phyloP scores from a whole-genome alignment of 148 eudicot genomes.

The Chenopodium formosanum region DNA sequence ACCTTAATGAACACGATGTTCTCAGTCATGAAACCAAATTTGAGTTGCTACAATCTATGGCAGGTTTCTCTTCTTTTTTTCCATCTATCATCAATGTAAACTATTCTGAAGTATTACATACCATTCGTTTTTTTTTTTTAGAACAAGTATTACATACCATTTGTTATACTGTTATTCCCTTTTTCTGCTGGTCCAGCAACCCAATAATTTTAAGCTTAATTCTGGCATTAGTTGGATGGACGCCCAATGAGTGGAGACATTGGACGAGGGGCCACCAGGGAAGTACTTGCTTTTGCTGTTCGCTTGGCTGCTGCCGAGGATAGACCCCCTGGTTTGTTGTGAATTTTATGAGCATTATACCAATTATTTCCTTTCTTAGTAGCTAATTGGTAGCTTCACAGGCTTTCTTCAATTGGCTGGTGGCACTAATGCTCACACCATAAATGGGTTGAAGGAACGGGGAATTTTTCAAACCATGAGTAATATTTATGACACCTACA shows the following conservation, averaged over 20 bases:
- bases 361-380: not conserved
- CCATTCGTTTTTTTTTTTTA: not conserved
- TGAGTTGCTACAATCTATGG: slow-evolving; percentile 75
- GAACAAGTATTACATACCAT: no score
- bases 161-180: not conserved
- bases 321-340: slow-evolving; percentile 67
- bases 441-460: slow-evolving; percentile 57
- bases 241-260: slow-evolving; percentile 99
- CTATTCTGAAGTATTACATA: not conserved
- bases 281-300: slow-evolving; percentile 67
- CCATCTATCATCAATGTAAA: not conserved
- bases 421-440: slow-evolving; percentile 94
- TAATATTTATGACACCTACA: slow-evolving; percentile 18
- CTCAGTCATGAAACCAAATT: slow-evolving; percentile 58
- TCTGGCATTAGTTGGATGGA: slow-evolving; percentile 71
- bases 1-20: slow-evolving; percentile 59
- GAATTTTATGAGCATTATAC: not conserved
- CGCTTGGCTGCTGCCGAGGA: slow-evolving; percentile 60
- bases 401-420: slow-evolving; percentile 98
- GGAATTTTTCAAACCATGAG: slow-evolving; percentile 58
- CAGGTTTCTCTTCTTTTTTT: slow-evolving; percentile 49
- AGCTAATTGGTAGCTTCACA: slow-evolving; percentile 16
- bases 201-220: slow-evolving; percentile 6
- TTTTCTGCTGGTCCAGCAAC: slow-evolving; percentile 1
- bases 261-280: slow-evolving; percentile 88